Percentiles rank a stretch among this genome's conserved stretches.
Conservation (phyloP, 495 filamentous ascomycete genomes). For the Aspergillus leporis region DNA sequence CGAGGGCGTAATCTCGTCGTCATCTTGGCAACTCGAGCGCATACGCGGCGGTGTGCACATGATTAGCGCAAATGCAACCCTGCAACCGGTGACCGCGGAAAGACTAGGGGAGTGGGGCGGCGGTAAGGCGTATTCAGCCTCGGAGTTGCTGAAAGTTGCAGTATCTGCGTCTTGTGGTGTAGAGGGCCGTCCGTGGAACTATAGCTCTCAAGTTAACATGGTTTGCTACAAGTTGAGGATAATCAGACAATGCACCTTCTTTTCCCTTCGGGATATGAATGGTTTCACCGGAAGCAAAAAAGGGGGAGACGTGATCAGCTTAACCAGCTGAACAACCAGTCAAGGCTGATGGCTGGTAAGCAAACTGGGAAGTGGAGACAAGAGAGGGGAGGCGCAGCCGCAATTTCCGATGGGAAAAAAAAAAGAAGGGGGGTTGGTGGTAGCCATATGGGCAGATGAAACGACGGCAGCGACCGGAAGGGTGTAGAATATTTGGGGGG, state of each 20-base stretch:
- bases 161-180: no score
- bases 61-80: not conserved
- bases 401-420: not conserved
- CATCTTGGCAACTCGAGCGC: not conserved
- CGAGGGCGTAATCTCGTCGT: not conserved
- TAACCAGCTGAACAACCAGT: no score
- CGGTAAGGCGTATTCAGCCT: no score
- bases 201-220: not conserved
- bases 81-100: not conserved
- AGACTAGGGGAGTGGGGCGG: no score
- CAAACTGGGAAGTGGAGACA: not conserved
- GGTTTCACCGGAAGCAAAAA: no score
- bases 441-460: not conserved
- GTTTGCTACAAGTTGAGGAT: not conserved
- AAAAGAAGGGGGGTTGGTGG: not conserved
- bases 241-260: no score
- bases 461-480: not conserved
- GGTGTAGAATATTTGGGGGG: not conserved
- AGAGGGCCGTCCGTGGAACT: not conserved
- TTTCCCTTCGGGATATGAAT: no score
- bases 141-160: no score
- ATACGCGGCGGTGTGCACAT: not conserved
- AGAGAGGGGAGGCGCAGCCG: not conserved
- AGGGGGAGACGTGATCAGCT: no score
- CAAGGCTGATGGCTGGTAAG: not conserved